Evolutionary conservation across 768 basidiomycete species (phyloP), one percentile per base, ranked within the genome.

Genomic region (Boletus rex-veris): DNA sequence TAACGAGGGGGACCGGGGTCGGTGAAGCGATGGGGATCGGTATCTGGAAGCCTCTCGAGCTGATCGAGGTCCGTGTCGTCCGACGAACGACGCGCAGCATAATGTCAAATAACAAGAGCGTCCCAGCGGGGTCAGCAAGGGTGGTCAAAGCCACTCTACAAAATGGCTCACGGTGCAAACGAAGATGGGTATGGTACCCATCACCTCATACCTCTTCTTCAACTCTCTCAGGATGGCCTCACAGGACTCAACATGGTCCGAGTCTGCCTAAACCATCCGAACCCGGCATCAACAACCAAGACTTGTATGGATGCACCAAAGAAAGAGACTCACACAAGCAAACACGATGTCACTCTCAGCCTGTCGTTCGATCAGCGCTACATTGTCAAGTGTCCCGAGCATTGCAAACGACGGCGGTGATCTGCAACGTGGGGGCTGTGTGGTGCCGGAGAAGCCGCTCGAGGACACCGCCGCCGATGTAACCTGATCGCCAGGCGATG

Each of bases 101-200:
- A 11, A 33, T 33, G 12, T 26, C 64, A 36, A 26, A 26, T 6
- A 26, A 26, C 12, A 31, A 19, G 7, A 64, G 5, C 31, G 5
- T 16, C 15, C 21, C 5, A 21, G 4, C 10, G 21, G 16, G 26
- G 24, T 52, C 9, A 50, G 48, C 4, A 16, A n/a, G 3, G 4
- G 3, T 18, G 21, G 16, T 12, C 5, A 10, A 4, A 7, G 1
- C 24, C 3, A 24, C 1, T 3, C 16, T 16, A 24, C 16, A 5
- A 37, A 38, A 26, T 12, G 19, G 38, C 81, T 52, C 58, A 82
- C 84, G 0, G 83, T 85, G 61, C 86, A 80, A 24, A 88, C 81
- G 24, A 81, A 73, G 50, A 75, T 71, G 4, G 81, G 74, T 1
- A 67, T 56, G 0, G 60, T 69, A 4, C 78, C 79, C 6, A 76